Percentiles rank a stretch among this genome's conserved stretches.
Evolutionary conservation across 495 filamentous ascomycete species (phyloP).

Genomic region (Penicillium diatomitis): DNA sequence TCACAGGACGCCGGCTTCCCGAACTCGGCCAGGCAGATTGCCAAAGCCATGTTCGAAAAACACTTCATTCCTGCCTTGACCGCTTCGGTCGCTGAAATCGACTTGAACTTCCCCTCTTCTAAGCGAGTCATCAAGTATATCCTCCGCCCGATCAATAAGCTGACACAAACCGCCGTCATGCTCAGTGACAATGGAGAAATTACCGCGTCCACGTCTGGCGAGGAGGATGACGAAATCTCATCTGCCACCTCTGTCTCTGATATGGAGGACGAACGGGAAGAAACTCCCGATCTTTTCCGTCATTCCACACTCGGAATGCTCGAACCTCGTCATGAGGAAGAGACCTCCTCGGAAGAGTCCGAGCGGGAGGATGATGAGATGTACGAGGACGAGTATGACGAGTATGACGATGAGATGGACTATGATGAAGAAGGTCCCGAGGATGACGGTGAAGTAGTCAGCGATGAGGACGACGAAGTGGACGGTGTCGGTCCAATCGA

Average conservation of each 20-base stretch:
- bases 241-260: conserved; percentile 86
- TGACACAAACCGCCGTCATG: conserved; percentile 78
- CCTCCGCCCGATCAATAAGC: conserved; percentile 72
- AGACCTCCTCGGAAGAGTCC: conserved; percentile 54
- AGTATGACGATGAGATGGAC: conserved; percentile 85
- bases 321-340: conserved; percentile 72
- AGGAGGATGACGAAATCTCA: conserved; percentile 81
- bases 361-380: conserved; percentile 75
- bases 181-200: conserved; percentile 74
- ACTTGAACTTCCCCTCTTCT: conserved; percentile 87
- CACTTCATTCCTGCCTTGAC: conserved; percentile 84
- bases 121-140: conserved; percentile 95
- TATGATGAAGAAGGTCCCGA: conserved; percentile 69
- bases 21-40: conserved; percentile 57
- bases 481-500: conserved; percentile 77
- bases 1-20: conserved; percentile 37
- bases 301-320: conserved; percentile 95
- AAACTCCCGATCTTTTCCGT: conserved; percentile 93
- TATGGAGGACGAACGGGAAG: conserved; percentile 79
- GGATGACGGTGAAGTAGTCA: conserved; percentile 77
- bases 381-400: conserved; percentile 76
- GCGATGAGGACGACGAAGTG: conserved; percentile 80
- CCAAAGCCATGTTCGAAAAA: conserved; percentile 96
- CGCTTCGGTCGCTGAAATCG: conserved; percentile 88
- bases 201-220: conserved; percentile 43